Percentiles rank a stretch among this genome's conserved stretches.
Conservation (phyloP, 2,329 filamentous ascomycete species). For the Calonectria honghensis region DNA sequence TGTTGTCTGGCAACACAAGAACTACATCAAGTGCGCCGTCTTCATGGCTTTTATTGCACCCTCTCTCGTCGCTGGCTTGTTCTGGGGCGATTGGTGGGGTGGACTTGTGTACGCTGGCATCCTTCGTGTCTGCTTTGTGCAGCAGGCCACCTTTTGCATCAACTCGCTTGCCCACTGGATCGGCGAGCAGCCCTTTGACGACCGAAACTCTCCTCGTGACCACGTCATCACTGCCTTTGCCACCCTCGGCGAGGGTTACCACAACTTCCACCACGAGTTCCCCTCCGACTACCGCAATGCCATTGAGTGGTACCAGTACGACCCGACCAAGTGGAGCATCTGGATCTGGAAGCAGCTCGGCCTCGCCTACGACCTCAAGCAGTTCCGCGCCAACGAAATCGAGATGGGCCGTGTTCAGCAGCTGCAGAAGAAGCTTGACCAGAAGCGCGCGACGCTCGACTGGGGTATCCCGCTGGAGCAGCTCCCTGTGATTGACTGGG, state of each 20-base stretch:
- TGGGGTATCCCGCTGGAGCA: conserved; percentile 91
- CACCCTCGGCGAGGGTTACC: conserved; percentile 91
- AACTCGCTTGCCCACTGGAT: conserved; percentile 94
- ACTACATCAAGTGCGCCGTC: conserved; percentile 88
- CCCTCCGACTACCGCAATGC: conserved; percentile 95
- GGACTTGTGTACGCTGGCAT: conserved; percentile 91
- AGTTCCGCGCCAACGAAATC: conserved; percentile 93
- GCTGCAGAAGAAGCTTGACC: conserved; percentile 93
- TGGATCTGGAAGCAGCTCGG: conserved; percentile 89
- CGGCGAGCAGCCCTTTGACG: conserved; percentile 92
- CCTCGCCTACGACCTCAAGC: conserved; percentile 90
- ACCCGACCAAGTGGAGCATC: conserved; percentile 94
- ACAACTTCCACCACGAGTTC: conserved; percentile 98
- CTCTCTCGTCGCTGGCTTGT: conserved; percentile 82
- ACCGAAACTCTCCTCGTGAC: conserved; percentile 92
- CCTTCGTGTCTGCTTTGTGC: conserved; percentile 90
- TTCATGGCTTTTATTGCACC: conserved; percentile 86
- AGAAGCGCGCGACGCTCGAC: conserved; percentile 87
- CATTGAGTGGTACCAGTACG: conserved; percentile 92
- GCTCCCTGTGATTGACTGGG: conserved; percentile 89
- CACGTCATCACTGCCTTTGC: conserved; percentile 90
- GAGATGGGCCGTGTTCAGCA: conserved; percentile 94
- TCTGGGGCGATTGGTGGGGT: conserved; percentile 87
- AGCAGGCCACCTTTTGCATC: conserved; percentile 95
- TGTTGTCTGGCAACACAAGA: conserved; percentile 90